Percentiles rank a stretch among this genome's conserved stretches.
These are phyloP conservation scores for Ceratobasidium sp. DNA, from an alignment of 1,284 basidiomycete genomes.

Conservation along the genomic window DNA sequence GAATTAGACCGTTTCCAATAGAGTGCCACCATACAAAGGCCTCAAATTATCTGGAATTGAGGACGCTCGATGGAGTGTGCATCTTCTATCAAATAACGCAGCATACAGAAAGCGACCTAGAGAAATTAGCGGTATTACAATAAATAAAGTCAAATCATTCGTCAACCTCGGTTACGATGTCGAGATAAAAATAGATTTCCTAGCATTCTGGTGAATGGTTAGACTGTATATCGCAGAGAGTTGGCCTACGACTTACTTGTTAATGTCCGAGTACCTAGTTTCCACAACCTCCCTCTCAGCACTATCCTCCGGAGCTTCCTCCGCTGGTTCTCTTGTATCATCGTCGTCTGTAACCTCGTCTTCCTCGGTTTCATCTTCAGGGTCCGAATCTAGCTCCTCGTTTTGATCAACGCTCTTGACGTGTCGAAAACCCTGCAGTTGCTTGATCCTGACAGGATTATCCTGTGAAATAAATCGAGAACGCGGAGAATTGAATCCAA, in stretches of 20 bases:
- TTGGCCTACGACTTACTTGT: conserved; percentile 30
- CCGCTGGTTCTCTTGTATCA: conserved; percentile 43
- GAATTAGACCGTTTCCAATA: too few relatives aligned
- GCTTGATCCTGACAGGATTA: conserved; percentile 27
- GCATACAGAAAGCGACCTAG: background rate
- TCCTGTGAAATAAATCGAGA: conserved; percentile 26
- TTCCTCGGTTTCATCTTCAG: background rate
- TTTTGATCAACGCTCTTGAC: background rate
- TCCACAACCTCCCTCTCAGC: conserved; percentile 27
- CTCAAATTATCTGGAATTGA: too few relatives aligned
- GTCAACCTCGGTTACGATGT: conserved; percentile 56
- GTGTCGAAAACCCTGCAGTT: conserved; percentile 19
- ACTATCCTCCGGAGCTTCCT: conserved; percentile 50
- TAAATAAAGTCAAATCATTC: background rate
- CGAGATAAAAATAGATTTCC: conserved; percentile 73
- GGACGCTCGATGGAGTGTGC: background rate
- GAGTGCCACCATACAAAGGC: too few relatives aligned
- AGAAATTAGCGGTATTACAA: background rate
- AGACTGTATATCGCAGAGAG: background rate
- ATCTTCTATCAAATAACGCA: background rate
- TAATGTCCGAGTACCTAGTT: conserved; percentile 31
- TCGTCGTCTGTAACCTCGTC: conserved; percentile 55
- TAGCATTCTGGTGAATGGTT: conserved; percentile 59
- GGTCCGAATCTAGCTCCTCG: conserved; percentile 30
- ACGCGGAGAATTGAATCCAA: background rate